Base-by-base conservation (phyloP, 169 alveolate species). In the Plasmodium relictum region DNA sequence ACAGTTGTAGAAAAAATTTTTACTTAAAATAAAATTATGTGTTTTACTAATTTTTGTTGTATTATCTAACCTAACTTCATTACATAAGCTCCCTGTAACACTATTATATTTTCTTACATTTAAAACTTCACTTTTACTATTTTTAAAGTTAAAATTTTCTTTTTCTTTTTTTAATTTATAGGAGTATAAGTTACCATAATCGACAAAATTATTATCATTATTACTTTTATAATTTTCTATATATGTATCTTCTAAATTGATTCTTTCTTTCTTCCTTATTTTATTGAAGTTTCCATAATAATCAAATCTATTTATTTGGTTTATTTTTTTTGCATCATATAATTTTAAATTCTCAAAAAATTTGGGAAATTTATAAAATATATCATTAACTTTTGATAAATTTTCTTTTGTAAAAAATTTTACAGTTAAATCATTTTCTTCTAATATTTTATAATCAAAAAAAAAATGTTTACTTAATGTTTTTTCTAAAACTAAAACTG, bases 401-500 rank as follows among this genome's bases (percentile, higher is more conserved):
- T 62, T 58, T 24, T 83, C 16, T 37, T 83, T 48, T 48, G 85
- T 83, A 31, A 83, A 83, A 12, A 83, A 52, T 62, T 83, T 83
- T 16, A 69, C 83, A 56, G 31, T 14, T 52, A 83, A 24, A 61
- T 61, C 71, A 52, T 83, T 83, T 6, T 45, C 80, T 31, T 83
- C 85, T 48, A 83, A 68, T 31, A 83, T 54, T 68, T 54, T 68
- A 62, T 83, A 83, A 83, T 83, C 91, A 18, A 66, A 68, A 52
- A 66, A 68, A 24, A 83, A 83, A 37, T 69, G 58, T 31, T 83
- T 83, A 44, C 54, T 83, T 44, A 83, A 26, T 16, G 54, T 50
- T 54, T 54, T 62, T 42, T 83, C 83, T 41, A 83, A 83, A 2
- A 45, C 73, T 50, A 83, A 22, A 44, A 83, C 54, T 7, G 73